Percentiles rank a stretch among this genome's conserved stretches.
Conservation (phyloP, 331 rosid genomes). For the Malus hybrid region DNA sequence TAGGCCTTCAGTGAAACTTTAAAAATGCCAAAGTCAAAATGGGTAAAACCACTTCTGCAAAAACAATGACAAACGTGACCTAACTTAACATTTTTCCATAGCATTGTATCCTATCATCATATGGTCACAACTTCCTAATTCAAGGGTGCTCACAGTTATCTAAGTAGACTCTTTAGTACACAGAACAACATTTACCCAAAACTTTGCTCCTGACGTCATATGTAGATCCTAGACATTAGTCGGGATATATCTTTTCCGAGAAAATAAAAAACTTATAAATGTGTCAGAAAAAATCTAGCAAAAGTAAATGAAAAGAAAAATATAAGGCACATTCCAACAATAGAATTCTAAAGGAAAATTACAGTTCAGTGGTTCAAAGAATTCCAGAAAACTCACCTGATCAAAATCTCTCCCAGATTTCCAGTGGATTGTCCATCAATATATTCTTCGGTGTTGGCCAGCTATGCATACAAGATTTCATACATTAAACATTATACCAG, state of each 20-base stretch:
- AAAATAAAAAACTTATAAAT: neutral
- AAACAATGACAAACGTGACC: too few relatives aligned
- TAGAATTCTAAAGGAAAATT: neutral
- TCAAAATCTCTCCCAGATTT: slow-evolving; percentile 88
- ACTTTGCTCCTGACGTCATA: neutral
- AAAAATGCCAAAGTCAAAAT: too few relatives aligned
- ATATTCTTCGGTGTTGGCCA: slow-evolving; percentile 90
- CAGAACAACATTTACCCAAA: neutral
- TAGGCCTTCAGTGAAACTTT: too few relatives aligned
- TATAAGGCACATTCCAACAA: neutral
- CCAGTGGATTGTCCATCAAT: slow-evolving; percentile 88
- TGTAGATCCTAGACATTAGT: neutral
- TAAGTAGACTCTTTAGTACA: neutral
- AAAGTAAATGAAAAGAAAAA: neutral
- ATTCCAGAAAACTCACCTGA: slow-evolving; percentile 47
- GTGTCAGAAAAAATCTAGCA: neutral
- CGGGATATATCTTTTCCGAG: neutral
- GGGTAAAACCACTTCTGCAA: too few relatives aligned
- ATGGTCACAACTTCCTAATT: neutral
- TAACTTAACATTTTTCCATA: neutral
- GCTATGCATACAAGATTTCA: slow-evolving; percentile 32
- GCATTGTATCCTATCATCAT: neutral
- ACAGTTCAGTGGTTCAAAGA: neutral
- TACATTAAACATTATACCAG: neutral
- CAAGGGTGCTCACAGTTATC: neutral